Percentiles rank a stretch among this genome's conserved stretches.
Conservation (phyloP, 2,329 filamentous ascomycete species). For the Pseudogymnoascus sp. region DNA sequence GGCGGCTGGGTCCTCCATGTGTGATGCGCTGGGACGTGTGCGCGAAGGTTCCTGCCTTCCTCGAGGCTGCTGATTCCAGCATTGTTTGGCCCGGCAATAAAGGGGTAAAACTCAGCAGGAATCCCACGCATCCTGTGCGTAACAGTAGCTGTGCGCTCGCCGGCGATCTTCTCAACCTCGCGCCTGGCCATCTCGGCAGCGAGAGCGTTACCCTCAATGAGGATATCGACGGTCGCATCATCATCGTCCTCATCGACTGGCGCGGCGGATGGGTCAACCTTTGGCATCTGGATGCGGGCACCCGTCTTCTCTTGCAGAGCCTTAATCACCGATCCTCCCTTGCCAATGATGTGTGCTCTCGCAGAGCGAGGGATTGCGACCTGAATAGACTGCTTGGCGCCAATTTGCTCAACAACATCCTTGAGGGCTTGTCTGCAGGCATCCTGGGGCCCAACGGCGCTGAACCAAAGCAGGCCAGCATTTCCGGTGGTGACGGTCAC, state of each 20-base stretch:
- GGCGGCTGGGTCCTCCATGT: conserved; percentile 61
- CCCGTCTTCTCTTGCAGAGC: conserved; percentile 82
- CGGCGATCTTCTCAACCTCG: conserved; percentile 79
- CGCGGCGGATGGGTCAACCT: conserved; percentile 54
- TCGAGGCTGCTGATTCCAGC: conserved; percentile 59
- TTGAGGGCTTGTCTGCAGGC: conserved; percentile 80
- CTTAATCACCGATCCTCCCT: conserved; percentile 82
- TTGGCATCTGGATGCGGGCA: conserved; percentile 83
- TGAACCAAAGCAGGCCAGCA: conserved; percentile 68
- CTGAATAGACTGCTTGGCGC: conserved; percentile 58
- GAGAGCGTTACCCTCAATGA: conserved; percentile 84
- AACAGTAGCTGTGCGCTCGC: conserved; percentile 73
- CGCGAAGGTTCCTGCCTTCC: conserved; percentile 63
- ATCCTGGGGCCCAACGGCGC: conserved; percentile 75
- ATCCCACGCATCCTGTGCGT: conserved; percentile 75
- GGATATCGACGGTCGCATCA: conserved; percentile 74
- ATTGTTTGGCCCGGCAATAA: conserved; percentile 77
- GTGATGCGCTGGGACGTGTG: conserved; percentile 76
- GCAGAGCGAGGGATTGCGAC: conserved; percentile 77
- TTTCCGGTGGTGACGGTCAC: conserved; percentile 69
- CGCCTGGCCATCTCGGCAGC: conserved; percentile 76
- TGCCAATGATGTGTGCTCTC: conserved; percentile 86
- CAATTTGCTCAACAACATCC: conserved; percentile 81
- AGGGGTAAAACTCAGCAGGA: conserved; percentile 89
- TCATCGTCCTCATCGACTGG: conserved; percentile 59